Evolutionary conservation across 345 rosid genomes (phyloP), one percentile per base, ranked within the genome.

Genomic region (Syzygium grande): DNA sequence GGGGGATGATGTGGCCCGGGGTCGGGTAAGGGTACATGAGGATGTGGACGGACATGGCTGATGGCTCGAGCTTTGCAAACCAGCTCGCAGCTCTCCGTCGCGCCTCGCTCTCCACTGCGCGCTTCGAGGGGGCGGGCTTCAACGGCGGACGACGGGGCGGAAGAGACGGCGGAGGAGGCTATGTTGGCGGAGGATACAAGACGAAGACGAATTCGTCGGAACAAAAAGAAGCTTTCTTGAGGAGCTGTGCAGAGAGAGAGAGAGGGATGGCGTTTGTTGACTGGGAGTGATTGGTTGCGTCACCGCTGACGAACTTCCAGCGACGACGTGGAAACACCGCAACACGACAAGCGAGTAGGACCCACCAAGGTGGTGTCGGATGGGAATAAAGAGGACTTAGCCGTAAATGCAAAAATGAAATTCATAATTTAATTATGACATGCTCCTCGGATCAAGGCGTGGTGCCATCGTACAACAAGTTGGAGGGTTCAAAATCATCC

Each of bases 21-120:
- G 97, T 97, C 49, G 98, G 96, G 88, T 89, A 94, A 0, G 97
- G 96, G 86, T 94, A 94, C 84, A 95, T 89, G 25, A 94, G 89
- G 38, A 96, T 54, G 89, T 96, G 98, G 80, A 73, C 27, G 27
- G 80, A 73, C 80, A 73, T 73, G 80, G 49, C 80, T 73, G 49
- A 43, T 43, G 46, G 46, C 46, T 43, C 46, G 46, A 43, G 46
- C 46, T 43, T 43, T 5, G 46, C 46, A 43, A 43, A 43, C 46
- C 46, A 43, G 46, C 6, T 6, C 46, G 46, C 46, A 43, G 7
- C 7, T 43, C 46, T 43, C 46, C 46, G 46, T 0, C 23, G 11
- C 43, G 49, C 9, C 49, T 73, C 49, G 80, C 49, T 38, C 49
- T 73, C 80, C 52, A 4, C 23, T 1, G 25, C 80, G 25, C 80